Conservation (phyloP, 345 rosid genomes). For the Syzygium aqueum region DNA sequence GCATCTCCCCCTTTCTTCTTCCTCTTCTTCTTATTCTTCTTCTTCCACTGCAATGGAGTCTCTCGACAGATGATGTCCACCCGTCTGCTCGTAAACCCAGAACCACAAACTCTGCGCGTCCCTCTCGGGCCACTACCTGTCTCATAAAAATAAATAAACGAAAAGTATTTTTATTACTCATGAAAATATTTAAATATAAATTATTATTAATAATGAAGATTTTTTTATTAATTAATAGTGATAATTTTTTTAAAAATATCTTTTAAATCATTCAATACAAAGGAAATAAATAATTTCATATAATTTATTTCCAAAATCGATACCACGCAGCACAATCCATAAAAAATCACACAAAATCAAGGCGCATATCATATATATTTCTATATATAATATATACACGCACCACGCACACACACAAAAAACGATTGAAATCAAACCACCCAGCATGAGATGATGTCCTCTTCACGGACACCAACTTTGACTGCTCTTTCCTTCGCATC, state of each 20-base stretch:
- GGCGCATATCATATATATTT: not conserved
- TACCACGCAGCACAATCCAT: not conserved
- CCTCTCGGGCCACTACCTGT: not conserved
- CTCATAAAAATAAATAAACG: too few relatives aligned
- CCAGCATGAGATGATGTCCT: not conserved
- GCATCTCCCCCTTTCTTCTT: not conserved
- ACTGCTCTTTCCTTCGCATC: not conserved
- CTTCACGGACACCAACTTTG: not conserved
- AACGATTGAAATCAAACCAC: not conserved
- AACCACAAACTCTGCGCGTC: slow-evolving; percentile 8
- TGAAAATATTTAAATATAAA: too few relatives aligned
- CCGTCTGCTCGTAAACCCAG: slow-evolving; percentile 11
- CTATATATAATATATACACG: not conserved
- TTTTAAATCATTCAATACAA: too few relatives aligned
- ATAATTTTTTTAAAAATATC: too few relatives aligned
- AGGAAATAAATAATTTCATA: not conserved
- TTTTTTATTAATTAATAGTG: too few relatives aligned
- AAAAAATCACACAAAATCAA: not conserved
- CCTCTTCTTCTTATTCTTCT: not conserved
- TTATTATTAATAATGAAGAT: too few relatives aligned
- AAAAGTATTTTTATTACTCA: too few relatives aligned
- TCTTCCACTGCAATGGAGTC: not conserved
- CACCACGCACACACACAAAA: not conserved
- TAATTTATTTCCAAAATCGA: not conserved
- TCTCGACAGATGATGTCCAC: slow-evolving; percentile 1